Conservation (phyloP, 176 grass and related monocot genomes). For the Saccharum spontaneum region DNA sequence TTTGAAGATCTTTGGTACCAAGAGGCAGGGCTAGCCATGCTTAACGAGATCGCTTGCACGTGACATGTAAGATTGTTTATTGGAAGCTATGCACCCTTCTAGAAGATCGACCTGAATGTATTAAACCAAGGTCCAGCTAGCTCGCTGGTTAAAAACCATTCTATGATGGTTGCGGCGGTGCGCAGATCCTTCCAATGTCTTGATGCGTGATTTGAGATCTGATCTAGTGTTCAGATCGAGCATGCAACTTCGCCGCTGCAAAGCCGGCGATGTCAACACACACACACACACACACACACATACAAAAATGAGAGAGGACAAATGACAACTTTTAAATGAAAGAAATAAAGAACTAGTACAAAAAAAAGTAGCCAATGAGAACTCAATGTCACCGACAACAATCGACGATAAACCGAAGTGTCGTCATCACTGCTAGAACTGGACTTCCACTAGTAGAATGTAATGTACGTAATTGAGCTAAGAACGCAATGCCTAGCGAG, state of each 20-base stretch:
- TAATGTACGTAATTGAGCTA: not conserved
- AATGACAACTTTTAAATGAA: not conserved
- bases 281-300: not conserved
- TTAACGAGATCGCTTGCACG: not conserved
- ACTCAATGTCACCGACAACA: constrained; percentile 5
- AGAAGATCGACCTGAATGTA: not conserved
- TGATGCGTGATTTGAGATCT: not conserved
- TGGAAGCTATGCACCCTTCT: not conserved
- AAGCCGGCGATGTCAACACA: not conserved
- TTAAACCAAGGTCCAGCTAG: not conserved
- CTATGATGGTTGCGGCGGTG: not conserved
- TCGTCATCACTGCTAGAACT: not conserved
- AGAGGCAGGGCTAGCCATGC: not conserved
- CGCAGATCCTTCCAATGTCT: not conserved
- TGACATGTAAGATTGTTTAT: not conserved
- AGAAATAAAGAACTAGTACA: not conserved
- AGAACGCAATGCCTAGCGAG: not conserved
- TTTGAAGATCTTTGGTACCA: not conserved
- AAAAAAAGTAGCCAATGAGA: not conserved
- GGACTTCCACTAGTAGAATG: not conserved
- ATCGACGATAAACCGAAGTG: not conserved
- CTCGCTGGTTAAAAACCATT: not conserved
- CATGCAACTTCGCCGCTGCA: not conserved
- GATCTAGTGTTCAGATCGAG: constrained; percentile 3
- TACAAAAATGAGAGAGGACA: not conserved